A percentile compares a stretch with the other conserved stretches of the same genome.
These are phyloP conservation scores for Agapanthus africanus DNA, from an alignment of 106 monocot species.

Conservation along the genomic window DNA sequence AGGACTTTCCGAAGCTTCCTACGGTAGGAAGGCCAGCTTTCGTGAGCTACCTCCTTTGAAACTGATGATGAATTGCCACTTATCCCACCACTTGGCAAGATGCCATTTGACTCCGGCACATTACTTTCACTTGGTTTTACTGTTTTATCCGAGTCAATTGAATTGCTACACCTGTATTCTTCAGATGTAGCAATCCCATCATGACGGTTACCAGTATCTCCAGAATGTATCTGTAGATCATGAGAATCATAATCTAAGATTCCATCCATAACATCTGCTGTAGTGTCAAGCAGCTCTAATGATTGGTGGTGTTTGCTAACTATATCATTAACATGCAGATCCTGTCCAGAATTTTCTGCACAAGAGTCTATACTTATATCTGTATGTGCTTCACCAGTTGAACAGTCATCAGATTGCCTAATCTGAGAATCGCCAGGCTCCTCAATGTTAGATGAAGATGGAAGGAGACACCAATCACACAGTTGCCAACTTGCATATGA, in stretches of 20 bases:
- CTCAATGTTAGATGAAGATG: conserved; percentile 19
- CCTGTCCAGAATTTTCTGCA: conserved; percentile 8
- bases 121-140: conserved; percentile 11
- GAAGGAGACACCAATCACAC: conserved; percentile 81
- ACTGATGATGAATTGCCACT: conserved; percentile 25
- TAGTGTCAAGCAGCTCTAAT: neutral
- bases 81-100: conserved; percentile 12
- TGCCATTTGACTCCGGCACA: conserved; percentile 12
- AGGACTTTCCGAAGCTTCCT: conserved; percentile 65
- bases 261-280: neutral
- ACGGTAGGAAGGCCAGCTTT: conserved; percentile 41
- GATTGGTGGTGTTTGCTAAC: conserved; percentile 2
- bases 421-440: conserved; percentile 15
- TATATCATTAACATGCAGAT: conserved; percentile 8
- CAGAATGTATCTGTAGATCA: conserved; percentile 11
- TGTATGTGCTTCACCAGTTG: conserved; percentile 7
- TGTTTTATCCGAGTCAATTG: neutral
- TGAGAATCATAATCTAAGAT: neutral
- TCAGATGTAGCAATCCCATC: conserved; percentile 3
- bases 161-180: conserved; percentile 10
- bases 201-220: neutral
- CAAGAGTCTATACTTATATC: neutral
- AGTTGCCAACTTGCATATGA: conserved; percentile 86
- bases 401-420: neutral
- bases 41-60: conserved; percentile 40